Percentiles rank a stretch among this genome's conserved stretches.
phyloP scores from a whole-genome alignment of 2,329 filamentous ascomycete species.

The Colletotrichum musicola region DNA sequence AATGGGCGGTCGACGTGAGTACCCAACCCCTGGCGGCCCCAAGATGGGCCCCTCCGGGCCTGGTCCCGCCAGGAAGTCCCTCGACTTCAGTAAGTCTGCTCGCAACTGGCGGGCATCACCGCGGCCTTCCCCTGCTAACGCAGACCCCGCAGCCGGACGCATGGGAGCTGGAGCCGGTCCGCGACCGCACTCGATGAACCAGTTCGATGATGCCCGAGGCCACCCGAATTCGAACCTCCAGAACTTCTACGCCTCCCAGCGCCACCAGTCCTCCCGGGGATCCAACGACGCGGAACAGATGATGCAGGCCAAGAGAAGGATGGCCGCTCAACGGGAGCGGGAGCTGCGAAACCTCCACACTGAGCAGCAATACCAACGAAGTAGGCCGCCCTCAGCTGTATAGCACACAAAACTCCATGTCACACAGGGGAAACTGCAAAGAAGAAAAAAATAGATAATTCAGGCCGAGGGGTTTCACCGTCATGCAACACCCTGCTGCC shows the following conservation, averaged over 20 bases:
- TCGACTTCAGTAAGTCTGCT: conserved; percentile 46
- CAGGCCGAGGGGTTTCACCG: conserved; percentile 40
- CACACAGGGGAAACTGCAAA: conserved; percentile 50
- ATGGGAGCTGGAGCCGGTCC: conserved; percentile 68
- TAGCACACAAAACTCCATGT: conserved; percentile 67
- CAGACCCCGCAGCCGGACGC: conserved; percentile 72
- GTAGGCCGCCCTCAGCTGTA: conserved; percentile 86
- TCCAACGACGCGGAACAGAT: conserved; percentile 95
- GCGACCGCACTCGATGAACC: conserved; percentile 87
- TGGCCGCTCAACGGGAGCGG: conserved; percentile 98
- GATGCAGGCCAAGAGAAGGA: conserved; percentile 98
- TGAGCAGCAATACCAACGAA: conserved; percentile 99
- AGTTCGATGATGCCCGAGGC: conserved; percentile 80
- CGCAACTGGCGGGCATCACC: conserved; percentile 39
- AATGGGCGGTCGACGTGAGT: conserved; percentile 82
- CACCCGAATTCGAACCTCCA: conserved; percentile 85
- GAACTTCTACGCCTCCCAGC: conserved; percentile 93
- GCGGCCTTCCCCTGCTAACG: conserved; percentile 43
- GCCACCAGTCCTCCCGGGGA: conserved; percentile 88
- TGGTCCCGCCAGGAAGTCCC: conserved; percentile 45
- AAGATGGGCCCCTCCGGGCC: conserved; percentile 44
- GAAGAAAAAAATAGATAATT: conserved; percentile 53
- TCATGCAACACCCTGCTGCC: conserved; percentile 38
- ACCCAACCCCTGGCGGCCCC: conserved; percentile 69
- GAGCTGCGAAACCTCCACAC: conserved; percentile 99